Conservation (phyloP, 2,329 filamentous ascomycete genomes). For the Metarhizium rileyi region DNA sequence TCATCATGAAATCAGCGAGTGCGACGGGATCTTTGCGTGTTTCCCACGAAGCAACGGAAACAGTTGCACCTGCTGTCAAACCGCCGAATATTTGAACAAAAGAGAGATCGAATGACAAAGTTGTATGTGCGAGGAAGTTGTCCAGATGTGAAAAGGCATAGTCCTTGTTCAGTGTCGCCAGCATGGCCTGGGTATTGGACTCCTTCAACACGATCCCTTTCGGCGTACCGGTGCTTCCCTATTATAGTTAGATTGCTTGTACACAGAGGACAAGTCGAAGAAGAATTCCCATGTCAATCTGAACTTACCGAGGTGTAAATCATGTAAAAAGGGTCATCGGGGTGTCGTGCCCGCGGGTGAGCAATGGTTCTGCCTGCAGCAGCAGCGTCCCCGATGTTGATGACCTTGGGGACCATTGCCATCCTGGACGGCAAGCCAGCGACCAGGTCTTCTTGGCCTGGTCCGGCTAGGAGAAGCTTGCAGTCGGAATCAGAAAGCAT, state of each 20-base stretch:
- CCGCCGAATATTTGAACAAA: constrained; percentile 15
- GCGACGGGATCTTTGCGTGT: constrained; percentile 15
- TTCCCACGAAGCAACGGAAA: constrained; percentile 14
- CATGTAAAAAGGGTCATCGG: constrained; percentile 16
- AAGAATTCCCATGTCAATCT: neutral
- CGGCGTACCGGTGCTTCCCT: constrained; percentile 17
- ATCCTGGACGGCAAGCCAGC: constrained; percentile 10
- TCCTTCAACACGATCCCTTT: constrained; percentile 17
- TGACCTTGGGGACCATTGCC: constrained; percentile 8
- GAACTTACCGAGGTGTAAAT: constrained; percentile 16
- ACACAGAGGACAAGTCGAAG: neutral
- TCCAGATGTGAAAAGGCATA: constrained; percentile 11
- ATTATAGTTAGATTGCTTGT: neutral
- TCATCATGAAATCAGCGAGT: constrained; percentile 16
- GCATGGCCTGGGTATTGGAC: constrained; percentile 16
- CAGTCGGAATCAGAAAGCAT: constrained; percentile 14
- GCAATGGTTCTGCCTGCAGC: constrained; percentile 8
- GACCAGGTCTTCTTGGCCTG: constrained; percentile 11
- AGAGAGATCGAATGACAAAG: constrained; percentile 16
- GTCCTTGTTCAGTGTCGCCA: constrained; percentile 14
- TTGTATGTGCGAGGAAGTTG: constrained; percentile 15
- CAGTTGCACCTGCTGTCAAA: constrained; percentile 13
- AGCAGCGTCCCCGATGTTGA: constrained; percentile 12
- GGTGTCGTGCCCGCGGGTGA: constrained; percentile 8
- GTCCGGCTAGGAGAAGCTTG: constrained; percentile 12